Base-by-base conservation (phyloP, 768 basidiomycete genomes). In the Boletus huronensis region DNA sequence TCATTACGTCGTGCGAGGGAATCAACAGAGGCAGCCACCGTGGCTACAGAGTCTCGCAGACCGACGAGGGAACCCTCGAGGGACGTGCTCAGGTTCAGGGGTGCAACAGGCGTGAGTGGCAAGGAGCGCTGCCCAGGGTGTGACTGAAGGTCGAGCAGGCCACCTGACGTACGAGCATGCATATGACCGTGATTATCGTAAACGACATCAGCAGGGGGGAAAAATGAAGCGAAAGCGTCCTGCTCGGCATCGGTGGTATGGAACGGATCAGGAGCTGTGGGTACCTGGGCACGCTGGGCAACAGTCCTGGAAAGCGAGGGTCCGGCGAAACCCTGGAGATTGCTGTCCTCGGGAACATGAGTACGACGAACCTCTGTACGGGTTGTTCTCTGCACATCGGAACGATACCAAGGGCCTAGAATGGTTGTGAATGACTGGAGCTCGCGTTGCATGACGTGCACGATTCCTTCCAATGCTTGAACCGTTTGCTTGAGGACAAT, bases 321-420 rank as follows among this genome's bases (percentile, higher is more conserved):
- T 11, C 60, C 69, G 39, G 59, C 14, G 0, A 54, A 57, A 35
- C 52, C 57, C 19, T 53, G 60, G 34, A 52, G 32, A 36, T 44
- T 53, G 13, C 17, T 36, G 17, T 59, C 56, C 31, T 64, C 58
- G 14, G 58, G 28, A 46, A 40, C 50, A 11, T 54, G 63, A 41
- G 31, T 39, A 16, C 43, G 48, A 23, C 26, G 65, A n/a, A 16
- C 29, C 40, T 60, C 59, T 19, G 50, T 48, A 54, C 38, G 63
- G 48, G 35, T 56, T 49, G 58, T 54, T 47, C 61, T 66, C 40
- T 60, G 66, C 60, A 29, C 74, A 23, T 70, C 75, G 23, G 74
- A 67, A 23, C 72, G 66, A 62, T 77, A 82, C 85, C 85, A 86
- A 0, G 84, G 89, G 0, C 87, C 88, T 16, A 93, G 68, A 6